A percentile compares a stretch with the other conserved stretches of the same genome.
phyloP scores from a whole-genome alignment of 2,329 filamentous ascomycete species.

The Sporothrix euskadiensis region DNA sequence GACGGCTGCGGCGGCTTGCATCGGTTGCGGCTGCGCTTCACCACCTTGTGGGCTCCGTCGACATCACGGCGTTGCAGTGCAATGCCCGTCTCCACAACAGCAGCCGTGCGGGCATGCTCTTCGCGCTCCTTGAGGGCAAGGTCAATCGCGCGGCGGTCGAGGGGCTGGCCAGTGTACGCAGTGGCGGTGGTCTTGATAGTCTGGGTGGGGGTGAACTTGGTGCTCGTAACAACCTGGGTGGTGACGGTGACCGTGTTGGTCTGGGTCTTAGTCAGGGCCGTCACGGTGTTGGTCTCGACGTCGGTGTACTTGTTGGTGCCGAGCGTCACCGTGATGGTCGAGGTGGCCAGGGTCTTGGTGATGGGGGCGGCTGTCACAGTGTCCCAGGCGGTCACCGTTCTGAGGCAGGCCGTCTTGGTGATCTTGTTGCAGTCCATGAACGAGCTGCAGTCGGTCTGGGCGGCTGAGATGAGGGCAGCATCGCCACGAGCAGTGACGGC shows the following conservation, averaged over 20 bases:
- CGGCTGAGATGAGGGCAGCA: neutral
- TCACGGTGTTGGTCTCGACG: neutral
- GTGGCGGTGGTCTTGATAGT: conserved; percentile 1
- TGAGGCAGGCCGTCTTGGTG: neutral
- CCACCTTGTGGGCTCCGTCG: neutral
- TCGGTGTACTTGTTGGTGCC: neutral
- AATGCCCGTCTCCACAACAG: neutral
- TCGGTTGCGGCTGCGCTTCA: neutral
- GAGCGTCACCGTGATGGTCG: neutral
- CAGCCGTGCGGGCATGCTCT: conserved; percentile 3
- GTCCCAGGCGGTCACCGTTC: neutral
- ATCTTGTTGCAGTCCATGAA: conserved; percentile 25
- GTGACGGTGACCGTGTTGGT: neutral
- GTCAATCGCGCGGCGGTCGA: neutral
- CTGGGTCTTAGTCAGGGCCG: conserved; percentile 3
- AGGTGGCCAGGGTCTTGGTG: conserved; percentile 18
- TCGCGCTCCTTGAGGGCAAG: neutral
- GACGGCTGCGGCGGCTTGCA: neutral
- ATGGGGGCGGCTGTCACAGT: neutral
- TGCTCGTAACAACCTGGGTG: neutral
- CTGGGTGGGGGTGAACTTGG: neutral
- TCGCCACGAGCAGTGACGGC: conserved; percentile 24
- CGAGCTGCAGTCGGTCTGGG: conserved; percentile 29
- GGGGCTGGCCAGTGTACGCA: neutral
- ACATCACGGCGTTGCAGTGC: neutral